Conservation (phyloP, 2,329 filamentous ascomycete genomes). For the Colletotrichum godetiae region DNA sequence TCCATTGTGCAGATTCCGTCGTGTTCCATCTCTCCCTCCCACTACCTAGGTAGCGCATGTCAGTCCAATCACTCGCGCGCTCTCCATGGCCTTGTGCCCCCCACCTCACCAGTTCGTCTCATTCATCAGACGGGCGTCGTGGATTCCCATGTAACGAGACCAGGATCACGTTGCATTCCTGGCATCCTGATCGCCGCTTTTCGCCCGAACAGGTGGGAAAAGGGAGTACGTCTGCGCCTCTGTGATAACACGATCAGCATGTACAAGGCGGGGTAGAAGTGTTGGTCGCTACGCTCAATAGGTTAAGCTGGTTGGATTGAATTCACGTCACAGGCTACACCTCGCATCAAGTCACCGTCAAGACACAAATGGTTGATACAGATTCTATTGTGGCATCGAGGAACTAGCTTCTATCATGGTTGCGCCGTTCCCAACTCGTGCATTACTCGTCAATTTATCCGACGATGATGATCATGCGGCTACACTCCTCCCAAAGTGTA, state of each 20-base stretch:
- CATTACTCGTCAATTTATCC: slow-evolving; percentile 36
- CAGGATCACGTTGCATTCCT: not conserved
- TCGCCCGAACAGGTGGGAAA: slow-evolving; percentile 1
- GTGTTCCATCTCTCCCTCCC: not conserved
- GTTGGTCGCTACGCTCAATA: too few relatives aligned
- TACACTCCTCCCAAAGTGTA: slow-evolving; percentile 37
- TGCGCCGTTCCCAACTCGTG: slow-evolving; percentile 31
- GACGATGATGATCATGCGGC: slow-evolving; percentile 22
- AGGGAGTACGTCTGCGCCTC: not conserved
- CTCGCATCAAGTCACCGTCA: not conserved
- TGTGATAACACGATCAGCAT: not conserved
- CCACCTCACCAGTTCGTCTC: not conserved
- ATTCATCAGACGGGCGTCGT: slow-evolving; percentile 3
- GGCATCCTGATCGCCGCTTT: not conserved
- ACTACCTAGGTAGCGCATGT: not conserved
- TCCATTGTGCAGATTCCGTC: too few relatives aligned
- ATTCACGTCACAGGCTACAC: not conserved
- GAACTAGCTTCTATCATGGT: slow-evolving; percentile 30
- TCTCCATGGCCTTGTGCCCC: not conserved
- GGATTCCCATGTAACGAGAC: not conserved
- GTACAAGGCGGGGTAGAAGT: not conserved
- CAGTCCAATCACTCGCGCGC: too few relatives aligned
- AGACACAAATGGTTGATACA: slow-evolving; percentile 19
- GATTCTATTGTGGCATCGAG: slow-evolving; percentile 35
- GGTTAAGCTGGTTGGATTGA: not conserved